Evolutionary conservation across 2,329 filamentous ascomycete genomes (phyloP).

Genomic region (Tolypocladium nubicola): DNA sequence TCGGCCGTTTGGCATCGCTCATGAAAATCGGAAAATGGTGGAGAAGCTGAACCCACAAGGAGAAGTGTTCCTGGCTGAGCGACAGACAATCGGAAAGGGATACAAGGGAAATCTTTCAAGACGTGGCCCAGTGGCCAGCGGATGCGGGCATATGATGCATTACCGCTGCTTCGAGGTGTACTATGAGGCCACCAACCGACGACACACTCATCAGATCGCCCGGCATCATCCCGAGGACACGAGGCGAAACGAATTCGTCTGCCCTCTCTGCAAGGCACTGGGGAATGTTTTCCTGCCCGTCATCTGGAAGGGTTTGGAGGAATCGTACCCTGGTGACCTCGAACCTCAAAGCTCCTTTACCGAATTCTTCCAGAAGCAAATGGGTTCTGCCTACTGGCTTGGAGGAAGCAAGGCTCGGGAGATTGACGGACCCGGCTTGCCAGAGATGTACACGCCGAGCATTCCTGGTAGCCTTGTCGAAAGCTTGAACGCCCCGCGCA

Average conservation of each 20-base stretch:
- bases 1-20: conserved; percentile 82
- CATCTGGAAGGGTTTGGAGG: conserved; percentile 87
- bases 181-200: conserved; percentile 68
- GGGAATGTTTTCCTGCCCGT: conserved; percentile 93
- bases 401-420: conserved; percentile 28
- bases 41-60: conserved; percentile 67
- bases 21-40: conserved; percentile 71
- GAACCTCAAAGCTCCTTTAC: conserved; percentile 50
- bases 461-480: conserved; percentile 27
- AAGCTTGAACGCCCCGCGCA: conserved; percentile 23
- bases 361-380: conserved; percentile 54
- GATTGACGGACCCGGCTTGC: conserved; percentile 16
- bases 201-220: conserved; percentile 87
- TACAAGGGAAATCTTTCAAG: conserved; percentile 61
- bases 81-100: conserved; percentile 79
- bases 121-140: conserved; percentile 72
- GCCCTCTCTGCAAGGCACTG: conserved; percentile 90
- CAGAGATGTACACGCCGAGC: conserved; percentile 23
- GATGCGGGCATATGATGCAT: conserved; percentile 98
- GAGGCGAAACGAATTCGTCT: conserved; percentile 79
- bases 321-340: conserved; percentile 68
- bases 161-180: conserved; percentile 92
- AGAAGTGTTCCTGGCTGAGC: conserved; percentile 59
- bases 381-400: conserved; percentile 33
- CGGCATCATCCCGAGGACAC: conserved; percentile 83